These are phyloP conservation scores for Gossypium ekmanianum DNA, from an alignment of 345 rosid species.

Conservation along the genomic window DNA sequence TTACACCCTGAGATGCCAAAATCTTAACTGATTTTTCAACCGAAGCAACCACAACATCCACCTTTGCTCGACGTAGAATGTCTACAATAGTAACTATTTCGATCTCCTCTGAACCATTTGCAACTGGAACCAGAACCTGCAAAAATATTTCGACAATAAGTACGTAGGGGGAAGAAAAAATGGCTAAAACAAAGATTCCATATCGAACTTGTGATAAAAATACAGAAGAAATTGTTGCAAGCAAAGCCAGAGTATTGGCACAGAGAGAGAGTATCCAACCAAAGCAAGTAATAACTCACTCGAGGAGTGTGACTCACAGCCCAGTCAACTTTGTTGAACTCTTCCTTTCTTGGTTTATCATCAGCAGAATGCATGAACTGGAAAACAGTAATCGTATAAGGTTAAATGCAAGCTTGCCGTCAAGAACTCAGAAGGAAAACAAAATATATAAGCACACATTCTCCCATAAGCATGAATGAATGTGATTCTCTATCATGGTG, in stretches of 20 bases:
- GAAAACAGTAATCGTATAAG: slow-evolving; percentile 15
- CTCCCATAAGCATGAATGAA: neutral
- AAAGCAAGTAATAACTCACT: slow-evolving; percentile 42
- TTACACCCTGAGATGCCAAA: slow-evolving; percentile 64
- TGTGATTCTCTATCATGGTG: neutral
- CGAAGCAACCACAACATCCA: slow-evolving; percentile 79
- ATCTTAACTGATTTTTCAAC: slow-evolving; percentile 59
- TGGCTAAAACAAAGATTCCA: neutral
- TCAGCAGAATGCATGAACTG: slow-evolving; percentile 53
- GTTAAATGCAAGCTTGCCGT: neutral
- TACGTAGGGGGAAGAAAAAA: neutral
- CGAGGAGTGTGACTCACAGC: slow-evolving; percentile 50
- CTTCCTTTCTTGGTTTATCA: slow-evolving; percentile 47
- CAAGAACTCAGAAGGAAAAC: neutral
- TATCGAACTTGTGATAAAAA: neutral
- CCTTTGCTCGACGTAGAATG: slow-evolving; percentile 76
- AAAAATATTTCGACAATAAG: slow-evolving; percentile 16
- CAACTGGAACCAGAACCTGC: slow-evolving; percentile 83
- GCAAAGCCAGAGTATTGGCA: neutral
- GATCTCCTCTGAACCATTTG: slow-evolving; percentile 80
- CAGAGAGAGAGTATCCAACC: neutral
- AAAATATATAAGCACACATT: neutral
- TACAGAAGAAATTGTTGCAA: neutral
- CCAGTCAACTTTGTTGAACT: slow-evolving; percentile 78
- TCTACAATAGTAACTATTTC: slow-evolving; percentile 70